Evolutionary conservation across 495 filamentous ascomycete genomes (phyloP).

Genomic region (Stereocaulon alpinum): DNA sequence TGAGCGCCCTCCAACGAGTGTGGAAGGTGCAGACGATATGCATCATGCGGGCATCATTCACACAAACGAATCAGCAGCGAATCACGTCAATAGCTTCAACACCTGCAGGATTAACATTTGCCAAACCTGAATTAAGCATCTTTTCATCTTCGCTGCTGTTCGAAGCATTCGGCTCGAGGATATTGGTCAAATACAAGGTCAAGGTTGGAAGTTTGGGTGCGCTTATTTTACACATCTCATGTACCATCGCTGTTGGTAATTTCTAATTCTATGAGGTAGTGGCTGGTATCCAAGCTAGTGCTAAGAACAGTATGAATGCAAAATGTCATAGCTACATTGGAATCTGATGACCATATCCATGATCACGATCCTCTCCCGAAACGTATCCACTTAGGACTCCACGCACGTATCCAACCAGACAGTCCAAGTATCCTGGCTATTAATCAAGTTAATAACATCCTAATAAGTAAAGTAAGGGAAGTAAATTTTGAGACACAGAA

Average conservation of each 20-base stretch:
- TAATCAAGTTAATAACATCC: background rate
- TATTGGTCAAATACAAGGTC: background rate
- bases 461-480: background rate
- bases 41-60: too few relatives aligned
- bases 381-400: background rate
- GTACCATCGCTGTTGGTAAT: background rate
- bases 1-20: background rate
- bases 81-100: background rate
- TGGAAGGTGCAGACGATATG: background rate
- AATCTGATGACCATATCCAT: slow-evolving; percentile 9
- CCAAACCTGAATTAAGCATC: too few relatives aligned
- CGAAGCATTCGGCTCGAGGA: background rate
- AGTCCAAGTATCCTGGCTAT: background rate
- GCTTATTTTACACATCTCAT: background rate
- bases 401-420: background rate
- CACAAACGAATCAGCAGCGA: too few relatives aligned
- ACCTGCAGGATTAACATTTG: background rate
- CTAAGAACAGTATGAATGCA: slow-evolving; percentile 6
- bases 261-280: slow-evolving; percentile 6
- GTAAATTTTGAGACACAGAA: background rate
- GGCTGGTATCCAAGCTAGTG: slow-evolving; percentile 6
- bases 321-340: slow-evolving; percentile 19
- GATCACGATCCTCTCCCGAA: background rate
- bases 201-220: background rate
- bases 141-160: too few relatives aligned